phyloP scores from a whole-genome alignment of 495 filamentous ascomycete species.

The Aspergillus affinis region DNA sequence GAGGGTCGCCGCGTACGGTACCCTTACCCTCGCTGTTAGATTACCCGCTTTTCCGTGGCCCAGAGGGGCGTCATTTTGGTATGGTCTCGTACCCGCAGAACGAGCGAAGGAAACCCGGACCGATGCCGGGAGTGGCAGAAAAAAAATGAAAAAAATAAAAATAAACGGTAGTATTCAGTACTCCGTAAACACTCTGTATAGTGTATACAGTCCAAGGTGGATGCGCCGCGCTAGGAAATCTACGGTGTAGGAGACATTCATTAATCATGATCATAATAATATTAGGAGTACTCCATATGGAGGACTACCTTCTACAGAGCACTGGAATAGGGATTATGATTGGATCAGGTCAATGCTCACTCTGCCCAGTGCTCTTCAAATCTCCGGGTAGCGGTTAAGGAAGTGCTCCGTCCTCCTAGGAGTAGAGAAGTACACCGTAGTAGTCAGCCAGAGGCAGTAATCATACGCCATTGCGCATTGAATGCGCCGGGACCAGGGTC shows the following conservation, averaged over 20 bases:
- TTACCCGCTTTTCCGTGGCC: no score
- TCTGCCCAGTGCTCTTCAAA: neutral
- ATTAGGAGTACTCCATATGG: no score
- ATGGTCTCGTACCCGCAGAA: neutral
- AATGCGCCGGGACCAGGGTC: no score
- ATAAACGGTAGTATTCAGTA: neutral
- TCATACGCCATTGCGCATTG: no score
- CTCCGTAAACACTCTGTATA: conserved; percentile 2
- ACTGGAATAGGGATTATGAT: neutral
- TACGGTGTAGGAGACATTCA: conserved; percentile 6
- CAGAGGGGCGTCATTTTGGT: neutral
- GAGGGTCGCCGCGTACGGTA: neutral
- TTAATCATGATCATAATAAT: neutral
- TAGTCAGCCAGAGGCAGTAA: no score
- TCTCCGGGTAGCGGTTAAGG: no score
- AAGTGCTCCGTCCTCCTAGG: neutral
- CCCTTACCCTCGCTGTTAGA: no score
- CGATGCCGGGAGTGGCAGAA: neutral
- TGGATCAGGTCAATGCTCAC: neutral
- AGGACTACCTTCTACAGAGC: no score
- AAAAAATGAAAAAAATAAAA: neutral
- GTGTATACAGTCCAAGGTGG: no score
- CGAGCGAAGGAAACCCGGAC: neutral
- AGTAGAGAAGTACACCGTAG: no score
- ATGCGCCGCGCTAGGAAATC: conserved; percentile 12